phyloP scores from a whole-genome alignment of 78 protist genomes.

The Tieghemostelium lacteum region DNA sequence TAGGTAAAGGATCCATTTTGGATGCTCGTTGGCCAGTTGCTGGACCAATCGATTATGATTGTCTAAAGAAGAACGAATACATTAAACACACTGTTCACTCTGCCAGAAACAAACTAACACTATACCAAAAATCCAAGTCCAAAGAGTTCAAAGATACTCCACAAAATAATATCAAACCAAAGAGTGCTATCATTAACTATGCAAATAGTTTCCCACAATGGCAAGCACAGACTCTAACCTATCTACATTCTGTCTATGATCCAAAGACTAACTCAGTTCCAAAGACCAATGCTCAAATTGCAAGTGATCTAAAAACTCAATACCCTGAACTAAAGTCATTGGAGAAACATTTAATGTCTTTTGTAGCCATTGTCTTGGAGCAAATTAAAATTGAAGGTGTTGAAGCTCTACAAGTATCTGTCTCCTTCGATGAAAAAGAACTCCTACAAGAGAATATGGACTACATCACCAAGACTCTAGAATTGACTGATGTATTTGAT shows the following conservation, averaged over 20 bases:
- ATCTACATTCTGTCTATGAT: constrained; percentile 38
- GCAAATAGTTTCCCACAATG: constrained; percentile 67
- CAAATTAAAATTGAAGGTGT: constrained; percentile 32
- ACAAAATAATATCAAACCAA: constrained; percentile 25
- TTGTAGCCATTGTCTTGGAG: constrained; percentile 3
- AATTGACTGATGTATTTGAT: constrained; percentile 45
- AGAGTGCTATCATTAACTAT: constrained; percentile 33
- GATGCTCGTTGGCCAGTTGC: constrained; percentile 75
- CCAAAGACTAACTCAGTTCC: constrained; percentile 21
- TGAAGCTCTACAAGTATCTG: constrained; percentile 36
- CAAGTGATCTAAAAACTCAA: constrained; percentile 22
- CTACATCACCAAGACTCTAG: constrained; percentile 44
- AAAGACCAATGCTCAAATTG: constrained; percentile 39
- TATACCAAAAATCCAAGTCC: constrained; percentile 48
- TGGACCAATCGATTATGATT: constrained; percentile 36
- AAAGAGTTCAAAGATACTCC: constrained; percentile 57
- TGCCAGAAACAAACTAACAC: constrained; percentile 25
- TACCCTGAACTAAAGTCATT: constrained; percentile 44
- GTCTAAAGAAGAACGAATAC: constrained; percentile 63
- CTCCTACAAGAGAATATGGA: constrained; percentile 42
- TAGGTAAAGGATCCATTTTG: constrained; percentile 84
- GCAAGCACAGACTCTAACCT: constrained; percentile 27
- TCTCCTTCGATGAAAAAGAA: constrained; percentile 42
- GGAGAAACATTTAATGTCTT: constrained; percentile 35
- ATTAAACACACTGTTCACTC: constrained; percentile 18